These are phyloP conservation scores for Calonectria pteridis DNA, from an alignment of 2,329 filamentous ascomycete genomes.

Conservation along the genomic window DNA sequence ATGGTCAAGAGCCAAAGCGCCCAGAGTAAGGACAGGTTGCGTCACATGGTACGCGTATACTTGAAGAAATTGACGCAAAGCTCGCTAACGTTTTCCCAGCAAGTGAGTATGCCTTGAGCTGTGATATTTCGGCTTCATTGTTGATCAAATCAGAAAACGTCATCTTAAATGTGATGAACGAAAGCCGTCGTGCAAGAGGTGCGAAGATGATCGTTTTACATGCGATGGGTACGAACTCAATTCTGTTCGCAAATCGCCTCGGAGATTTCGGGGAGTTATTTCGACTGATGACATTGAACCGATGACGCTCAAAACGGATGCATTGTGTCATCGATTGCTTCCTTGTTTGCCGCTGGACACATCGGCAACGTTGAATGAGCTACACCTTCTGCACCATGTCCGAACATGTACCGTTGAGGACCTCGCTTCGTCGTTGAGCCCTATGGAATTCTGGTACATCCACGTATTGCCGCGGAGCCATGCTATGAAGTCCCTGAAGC, in stretches of 20 bases:
- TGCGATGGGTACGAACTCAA: not conserved
- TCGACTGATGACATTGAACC: not conserved
- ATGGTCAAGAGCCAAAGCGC: not conserved
- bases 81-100: not conserved
- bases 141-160: not conserved
- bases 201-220: not conserved
- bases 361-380: not conserved
- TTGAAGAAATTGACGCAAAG: not conserved
- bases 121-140: not conserved
- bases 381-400: not conserved
- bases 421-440: not conserved
- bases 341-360: not conserved
- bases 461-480: not conserved
- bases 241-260: not conserved
- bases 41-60: not conserved
- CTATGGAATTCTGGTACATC: not conserved
- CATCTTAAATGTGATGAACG: not conserved
- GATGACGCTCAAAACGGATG: not conserved
- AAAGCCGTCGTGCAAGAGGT: not conserved
- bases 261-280: not conserved
- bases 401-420: not conserved
- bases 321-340: not conserved
- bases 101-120: not conserved
- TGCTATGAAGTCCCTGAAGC: not conserved
- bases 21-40: not conserved